A percentile compares a stretch with the other conserved stretches of the same genome.
Conservation (phyloP, 257 asterid species). For the Vinca minor region DNA sequence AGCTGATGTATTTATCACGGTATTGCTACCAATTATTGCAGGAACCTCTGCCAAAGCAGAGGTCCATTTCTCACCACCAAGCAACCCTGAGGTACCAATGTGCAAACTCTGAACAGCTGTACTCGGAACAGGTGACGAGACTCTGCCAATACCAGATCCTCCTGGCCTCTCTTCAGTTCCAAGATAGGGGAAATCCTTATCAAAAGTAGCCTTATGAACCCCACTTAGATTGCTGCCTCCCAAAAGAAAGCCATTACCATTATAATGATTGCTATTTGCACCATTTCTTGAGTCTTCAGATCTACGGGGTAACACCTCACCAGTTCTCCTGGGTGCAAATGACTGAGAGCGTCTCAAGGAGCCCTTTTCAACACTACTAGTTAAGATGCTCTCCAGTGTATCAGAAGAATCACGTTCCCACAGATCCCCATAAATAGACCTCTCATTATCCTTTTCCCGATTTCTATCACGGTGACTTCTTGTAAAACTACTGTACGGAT, state of each 20-base stretch:
- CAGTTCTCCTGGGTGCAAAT: constrained; percentile 44
- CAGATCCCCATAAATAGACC: constrained; percentile 27
- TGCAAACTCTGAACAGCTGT: constrained; percentile 54
- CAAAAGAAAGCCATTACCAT: constrained; percentile 28
- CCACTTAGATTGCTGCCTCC: constrained; percentile 31
- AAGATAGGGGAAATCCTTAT: constrained; percentile 69
- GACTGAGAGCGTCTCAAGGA: constrained; percentile 56
- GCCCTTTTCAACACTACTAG: constrained; percentile 34
- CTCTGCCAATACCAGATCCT: constrained; percentile 37
- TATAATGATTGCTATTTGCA: constrained; percentile 13
- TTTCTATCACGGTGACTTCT: constrained; percentile 54
- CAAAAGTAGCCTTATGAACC: constrained; percentile 39
- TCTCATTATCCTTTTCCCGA: constrained; percentile 48
- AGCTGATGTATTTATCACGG: constrained; percentile 29
- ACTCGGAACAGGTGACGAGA: constrained; percentile 49
- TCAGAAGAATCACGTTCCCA: constrained; percentile 43
- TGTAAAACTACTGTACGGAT: constrained; percentile 65
- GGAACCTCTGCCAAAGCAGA: constrained; percentile 85
- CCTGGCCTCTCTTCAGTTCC: constrained; percentile 56
- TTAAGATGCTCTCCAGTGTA: constrained; percentile 33
- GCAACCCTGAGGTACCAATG: constrained; percentile 41
- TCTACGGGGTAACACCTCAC: constrained; percentile 30
- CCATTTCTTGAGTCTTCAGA: constrained; percentile 32
- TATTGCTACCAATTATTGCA: constrained; percentile 28
- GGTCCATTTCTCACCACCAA: constrained; percentile 76